A percentile compares a stretch with the other conserved stretches of the same genome.
Evolutionary conservation across 2,329 filamentous ascomycete species (phyloP).

Genomic region (Aureobasidium sp.): DNA sequence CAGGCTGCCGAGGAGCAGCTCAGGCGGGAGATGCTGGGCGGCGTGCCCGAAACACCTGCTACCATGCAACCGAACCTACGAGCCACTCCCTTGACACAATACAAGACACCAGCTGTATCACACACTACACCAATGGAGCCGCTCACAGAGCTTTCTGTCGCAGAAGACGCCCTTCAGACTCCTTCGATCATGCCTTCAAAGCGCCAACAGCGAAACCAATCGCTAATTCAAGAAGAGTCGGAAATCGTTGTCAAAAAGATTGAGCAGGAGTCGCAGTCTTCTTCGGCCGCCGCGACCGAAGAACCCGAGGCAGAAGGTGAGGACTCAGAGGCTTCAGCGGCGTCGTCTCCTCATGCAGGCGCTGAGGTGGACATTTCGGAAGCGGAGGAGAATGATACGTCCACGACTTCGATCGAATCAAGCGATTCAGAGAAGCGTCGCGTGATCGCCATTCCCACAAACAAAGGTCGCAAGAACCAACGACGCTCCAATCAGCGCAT

Average conservation of each 20-base stretch:
- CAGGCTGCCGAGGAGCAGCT: constrained; percentile 5
- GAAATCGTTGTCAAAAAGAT: background rate
- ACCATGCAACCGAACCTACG: background rate
- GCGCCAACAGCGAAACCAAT: background rate
- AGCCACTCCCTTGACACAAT: constrained; percentile 2
- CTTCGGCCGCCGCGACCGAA: background rate
- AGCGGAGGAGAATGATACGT: constrained; percentile 6
- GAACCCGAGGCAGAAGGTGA: background rate
- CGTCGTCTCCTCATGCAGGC: background rate
- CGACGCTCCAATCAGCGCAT: background rate
- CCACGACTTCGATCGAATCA: constrained; percentile 3
- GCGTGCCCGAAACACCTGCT: constrained; percentile 9
- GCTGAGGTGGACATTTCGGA: background rate
- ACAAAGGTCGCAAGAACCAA: background rate
- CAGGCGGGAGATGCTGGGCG: background rate
- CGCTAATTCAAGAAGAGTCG: constrained; percentile 9
- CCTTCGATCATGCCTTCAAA: background rate
- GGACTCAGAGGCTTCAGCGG: constrained; percentile 2
- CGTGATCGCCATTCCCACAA: background rate
- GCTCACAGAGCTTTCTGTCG: background rate
- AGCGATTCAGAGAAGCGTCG: background rate
- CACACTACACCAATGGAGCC: background rate
- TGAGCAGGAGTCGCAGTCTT: background rate
- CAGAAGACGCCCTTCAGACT: background rate
- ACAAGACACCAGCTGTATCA: background rate